A percentile compares a stretch with the other conserved stretches of the same genome.
These are phyloP conservation scores for Citeromyces hawaiiensis DNA, from an alignment of 1,139 yeast species.

Conservation along the genomic window DNA sequence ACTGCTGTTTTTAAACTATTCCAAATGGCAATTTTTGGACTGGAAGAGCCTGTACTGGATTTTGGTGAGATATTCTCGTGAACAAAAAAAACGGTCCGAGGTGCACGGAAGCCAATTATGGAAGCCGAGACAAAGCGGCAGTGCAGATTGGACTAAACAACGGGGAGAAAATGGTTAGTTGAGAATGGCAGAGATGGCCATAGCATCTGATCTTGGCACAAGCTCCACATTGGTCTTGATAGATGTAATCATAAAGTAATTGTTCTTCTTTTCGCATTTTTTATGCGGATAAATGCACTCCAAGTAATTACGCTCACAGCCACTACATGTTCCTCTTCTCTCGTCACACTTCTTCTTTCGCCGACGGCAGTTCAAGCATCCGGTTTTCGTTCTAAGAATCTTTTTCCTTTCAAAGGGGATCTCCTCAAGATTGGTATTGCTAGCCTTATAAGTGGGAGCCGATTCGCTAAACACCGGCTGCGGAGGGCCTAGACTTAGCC, in stretches of 20 bases:
- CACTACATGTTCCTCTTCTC: conserved; percentile 22
- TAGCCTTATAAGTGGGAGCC: conserved; percentile 4
- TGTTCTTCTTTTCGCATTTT: not conserved
- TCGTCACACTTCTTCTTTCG: conserved; percentile 40
- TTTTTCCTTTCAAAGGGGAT: conserved; percentile 11
- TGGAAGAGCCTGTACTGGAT: conserved; percentile 19
- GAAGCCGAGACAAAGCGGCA: conserved; percentile 53
- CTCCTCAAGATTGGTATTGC: conserved; percentile 1
- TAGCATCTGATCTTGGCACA: too few relatives aligned
- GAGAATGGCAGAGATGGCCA: too few relatives aligned
- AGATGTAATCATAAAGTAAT: conserved; percentile 2
- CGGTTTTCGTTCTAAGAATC: conserved; percentile 21
- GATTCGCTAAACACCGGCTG: not conserved
- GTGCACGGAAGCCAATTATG: conserved; percentile 10
- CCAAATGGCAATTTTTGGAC: conserved; percentile 18
- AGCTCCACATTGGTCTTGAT: not conserved
- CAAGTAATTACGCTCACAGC: conserved; percentile 23
- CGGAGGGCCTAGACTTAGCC: conserved; percentile 7
- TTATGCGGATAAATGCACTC: conserved; percentile 26
- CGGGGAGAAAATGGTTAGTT: conserved; percentile 65
- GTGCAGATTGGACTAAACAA: conserved; percentile 53
- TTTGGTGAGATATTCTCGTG: conserved; percentile 19
- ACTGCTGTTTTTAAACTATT: conserved; percentile 25
- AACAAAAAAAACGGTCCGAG: conserved; percentile 22
- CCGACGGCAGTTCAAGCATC: conserved; percentile 26